Percentiles rank a stretch among this genome's conserved stretches.
phyloP scores from a whole-genome alignment of 208 protist genomes.

The Crithidia bombi region DNA sequence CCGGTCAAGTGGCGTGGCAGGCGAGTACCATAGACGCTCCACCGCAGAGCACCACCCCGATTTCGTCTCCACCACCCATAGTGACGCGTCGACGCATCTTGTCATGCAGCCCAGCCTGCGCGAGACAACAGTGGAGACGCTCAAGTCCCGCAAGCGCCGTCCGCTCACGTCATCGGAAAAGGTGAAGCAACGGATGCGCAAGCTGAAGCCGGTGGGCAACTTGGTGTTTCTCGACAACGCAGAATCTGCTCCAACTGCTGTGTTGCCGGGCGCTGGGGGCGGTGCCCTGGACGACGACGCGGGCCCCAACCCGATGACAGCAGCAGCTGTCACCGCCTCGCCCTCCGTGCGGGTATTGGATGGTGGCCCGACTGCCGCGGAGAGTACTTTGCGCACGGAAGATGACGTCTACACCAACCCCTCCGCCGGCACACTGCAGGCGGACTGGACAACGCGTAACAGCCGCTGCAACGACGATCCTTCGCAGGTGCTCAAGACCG shows the following conservation, averaged over 20 bases:
- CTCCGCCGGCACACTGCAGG: neutral
- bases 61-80: neutral
- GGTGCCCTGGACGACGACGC: neutral
- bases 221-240: slow-evolving; percentile 37
- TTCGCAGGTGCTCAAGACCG: neutral
- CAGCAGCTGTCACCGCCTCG: no score
- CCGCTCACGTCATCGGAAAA: slow-evolving; percentile 24
- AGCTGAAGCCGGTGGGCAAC: slow-evolving; percentile 43
- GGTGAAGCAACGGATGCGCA: slow-evolving; percentile 39
- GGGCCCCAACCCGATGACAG: no score
- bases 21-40: neutral
- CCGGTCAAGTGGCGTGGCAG: neutral
- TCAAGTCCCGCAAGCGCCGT: slow-evolving; percentile 22
- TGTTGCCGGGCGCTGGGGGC: neutral
- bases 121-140: slow-evolving; percentile 15
- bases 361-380: neutral
- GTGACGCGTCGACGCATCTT: neutral
- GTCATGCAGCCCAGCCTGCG: neutral
- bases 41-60: neutral
- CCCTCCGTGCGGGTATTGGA: neutral
- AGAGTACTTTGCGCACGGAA: slow-evolving; percentile 1
- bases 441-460: slow-evolving; percentile 1
- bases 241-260: neutral
- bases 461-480: slow-evolving; percentile 1
- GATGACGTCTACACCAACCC: slow-evolving; percentile 9